Conservation (phyloP, 306 rosid genomes). For the Dryas octopetala region DNA sequence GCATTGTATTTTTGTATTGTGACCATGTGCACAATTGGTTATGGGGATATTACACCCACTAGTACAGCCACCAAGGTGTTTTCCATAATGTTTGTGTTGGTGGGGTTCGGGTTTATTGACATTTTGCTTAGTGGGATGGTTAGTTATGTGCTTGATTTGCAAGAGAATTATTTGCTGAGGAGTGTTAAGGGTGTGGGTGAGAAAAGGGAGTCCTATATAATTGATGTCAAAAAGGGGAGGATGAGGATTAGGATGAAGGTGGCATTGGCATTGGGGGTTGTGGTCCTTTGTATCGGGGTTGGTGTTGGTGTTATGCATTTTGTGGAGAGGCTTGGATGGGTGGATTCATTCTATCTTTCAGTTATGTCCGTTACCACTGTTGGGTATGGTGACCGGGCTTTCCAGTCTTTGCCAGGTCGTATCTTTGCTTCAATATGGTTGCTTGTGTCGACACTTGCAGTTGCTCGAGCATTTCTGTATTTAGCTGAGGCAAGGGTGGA, state of each 20-base stretch:
- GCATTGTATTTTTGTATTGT: conserved; percentile 91
- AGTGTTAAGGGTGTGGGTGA: conserved; percentile 54
- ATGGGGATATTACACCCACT: conserved; percentile 86
- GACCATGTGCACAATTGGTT: conserved; percentile 96
- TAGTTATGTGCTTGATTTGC: conserved; percentile 85
- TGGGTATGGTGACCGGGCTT: conserved; percentile 86
- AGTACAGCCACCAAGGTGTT: conserved; percentile 73
- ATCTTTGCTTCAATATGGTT: conserved; percentile 90
- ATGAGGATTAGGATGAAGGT: conserved; percentile 99
- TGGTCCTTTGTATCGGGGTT: conserved; percentile 77
- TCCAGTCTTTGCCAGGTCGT: conserved; percentile 71
- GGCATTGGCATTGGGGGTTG: conserved; percentile 85
- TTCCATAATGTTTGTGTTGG: conserved; percentile 76
- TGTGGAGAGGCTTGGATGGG: conserved; percentile 79
- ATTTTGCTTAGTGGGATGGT: conserved; percentile 92
- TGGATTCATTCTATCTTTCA: conserved; percentile 91
- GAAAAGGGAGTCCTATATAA: conserved; percentile 60
- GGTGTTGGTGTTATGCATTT: conserved; percentile 85
- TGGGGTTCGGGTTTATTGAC: conserved; percentile 92
- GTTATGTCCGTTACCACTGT: conserved; percentile 98
- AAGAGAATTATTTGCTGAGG: conserved; percentile 70
- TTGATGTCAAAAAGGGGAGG: conserved; percentile 95
- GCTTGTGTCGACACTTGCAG: conserved; percentile 91
- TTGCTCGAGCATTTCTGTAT: conserved; percentile 85
- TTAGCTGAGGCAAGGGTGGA: conserved; percentile 98